These are phyloP conservation scores for Nakazawaea wyomingensis DNA, from an alignment of 805 yeast genomes.

Conservation along the genomic window DNA sequence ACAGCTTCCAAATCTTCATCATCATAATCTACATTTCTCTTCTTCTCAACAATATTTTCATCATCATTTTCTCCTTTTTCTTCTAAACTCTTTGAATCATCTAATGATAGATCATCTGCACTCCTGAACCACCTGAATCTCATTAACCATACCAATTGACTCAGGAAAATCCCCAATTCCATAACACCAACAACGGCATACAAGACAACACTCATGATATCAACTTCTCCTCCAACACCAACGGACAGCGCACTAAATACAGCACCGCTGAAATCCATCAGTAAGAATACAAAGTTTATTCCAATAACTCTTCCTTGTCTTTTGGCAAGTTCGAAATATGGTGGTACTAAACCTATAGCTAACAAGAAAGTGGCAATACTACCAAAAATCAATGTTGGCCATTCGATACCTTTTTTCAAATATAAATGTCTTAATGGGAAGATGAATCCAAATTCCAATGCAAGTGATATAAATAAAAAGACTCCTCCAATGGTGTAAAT, in stretches of 20 bases:
- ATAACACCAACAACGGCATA: slow-evolving; percentile 69
- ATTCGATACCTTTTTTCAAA: slow-evolving; percentile 31
- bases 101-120: neutral
- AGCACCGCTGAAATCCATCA: slow-evolving; percentile 79
- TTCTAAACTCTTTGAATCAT: slow-evolving; percentile 17
- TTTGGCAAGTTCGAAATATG: slow-evolving; percentile 78
- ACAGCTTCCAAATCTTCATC: slow-evolving; percentile 11
- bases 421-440: slow-evolving; percentile 60
- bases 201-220: slow-evolving; percentile 71
- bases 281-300: slow-evolving; percentile 73
- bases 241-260: slow-evolving; percentile 59
- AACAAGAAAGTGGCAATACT: slow-evolving; percentile 71
- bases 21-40: neutral
- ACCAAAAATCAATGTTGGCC: slow-evolving; percentile 84
- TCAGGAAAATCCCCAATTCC: slow-evolving; percentile 71
- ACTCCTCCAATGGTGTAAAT: slow-evolving; percentile 27
- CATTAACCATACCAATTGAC: slow-evolving; percentile 69
- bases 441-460: slow-evolving; percentile 64
- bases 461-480: slow-evolving; percentile 44
- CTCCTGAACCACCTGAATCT: slow-evolving; percentile 27
- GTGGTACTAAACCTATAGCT: slow-evolving; percentile 79
- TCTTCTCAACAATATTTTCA: slow-evolving; percentile 4
- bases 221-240: slow-evolving; percentile 51
- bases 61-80: neutral
- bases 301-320: slow-evolving; percentile 85